These are phyloP conservation scores for Nicotiana undulata DNA, from an alignment of 257 asterid species.

Conservation along the genomic window DNA sequence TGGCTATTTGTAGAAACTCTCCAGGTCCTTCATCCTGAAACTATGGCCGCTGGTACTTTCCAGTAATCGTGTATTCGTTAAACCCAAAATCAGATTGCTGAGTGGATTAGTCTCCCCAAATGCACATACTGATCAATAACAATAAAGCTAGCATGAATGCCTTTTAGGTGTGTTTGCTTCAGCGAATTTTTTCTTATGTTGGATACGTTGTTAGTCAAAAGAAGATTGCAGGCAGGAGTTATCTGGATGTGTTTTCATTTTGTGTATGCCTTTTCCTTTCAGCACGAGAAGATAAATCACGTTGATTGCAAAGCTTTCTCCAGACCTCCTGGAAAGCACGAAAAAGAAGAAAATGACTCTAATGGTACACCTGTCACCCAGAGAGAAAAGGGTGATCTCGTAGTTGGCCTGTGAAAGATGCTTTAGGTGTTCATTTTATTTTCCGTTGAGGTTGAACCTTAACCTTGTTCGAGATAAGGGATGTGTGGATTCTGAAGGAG, in stretches of 20 bases:
- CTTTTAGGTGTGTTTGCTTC: too few species aligned
- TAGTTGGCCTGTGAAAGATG: background rate
- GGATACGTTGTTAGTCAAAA: too few species aligned
- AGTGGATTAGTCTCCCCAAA: too few species aligned
- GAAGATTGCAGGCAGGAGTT: too few species aligned
- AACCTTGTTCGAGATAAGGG: background rate
- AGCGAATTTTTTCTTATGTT: too few species aligned
- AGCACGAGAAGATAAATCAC: too few species aligned
- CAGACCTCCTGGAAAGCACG: background rate
- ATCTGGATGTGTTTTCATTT: background rate
- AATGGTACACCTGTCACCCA: background rate
- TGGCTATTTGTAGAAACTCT: background rate
- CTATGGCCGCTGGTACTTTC: background rate
- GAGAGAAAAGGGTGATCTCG: background rate
- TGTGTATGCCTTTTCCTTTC: background rate
- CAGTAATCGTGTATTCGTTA: background rate
- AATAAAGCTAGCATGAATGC: too few species aligned
- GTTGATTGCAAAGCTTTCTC: background rate
- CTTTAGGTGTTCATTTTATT: background rate
- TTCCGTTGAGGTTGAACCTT: background rate
- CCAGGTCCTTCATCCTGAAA: background rate
- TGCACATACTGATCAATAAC: too few species aligned
- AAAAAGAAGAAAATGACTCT: background rate
- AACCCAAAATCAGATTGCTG: background rate
- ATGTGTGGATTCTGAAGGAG: background rate